Base-by-base conservation (phyloP, 2,329 filamentous ascomycete genomes). In the Aspergillus pseudoviridinutans region DNA sequence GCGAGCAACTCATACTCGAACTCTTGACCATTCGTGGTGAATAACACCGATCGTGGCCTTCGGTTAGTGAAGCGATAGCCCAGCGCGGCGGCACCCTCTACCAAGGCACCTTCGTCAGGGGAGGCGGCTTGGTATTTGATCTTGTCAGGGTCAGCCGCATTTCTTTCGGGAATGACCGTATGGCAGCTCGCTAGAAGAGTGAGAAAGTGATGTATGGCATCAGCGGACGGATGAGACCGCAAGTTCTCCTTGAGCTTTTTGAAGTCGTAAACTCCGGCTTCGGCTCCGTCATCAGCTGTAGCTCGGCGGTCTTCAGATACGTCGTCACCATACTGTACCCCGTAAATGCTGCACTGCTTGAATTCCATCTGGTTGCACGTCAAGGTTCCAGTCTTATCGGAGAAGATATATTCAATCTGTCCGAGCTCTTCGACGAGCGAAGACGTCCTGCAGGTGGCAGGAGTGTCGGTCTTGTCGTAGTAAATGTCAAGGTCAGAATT, bases 321-420 rank as follows among this genome's bases (percentile, higher is more conserved):
- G 47, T 93, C 91, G 54, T 94, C 92, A 12, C 91, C 89, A 70
- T 99, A 99, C 76, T 96, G 93, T 54, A 97, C 87, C 27, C 94
- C 94, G 27, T 86, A 91, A 69, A 99, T 97, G 0, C 90, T 89
- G 68, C 90, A 95, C 74, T 97, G 92, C 71, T 92, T 92, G 75
- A 97, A 99, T 74, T 97, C 93, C 94, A 99, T 97, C 82, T 91
- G 87, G 71, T 97, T 97, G 77, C 92, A 96, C n/a, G 93, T 97
- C 68, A 97, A 79, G 3, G 93, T 97, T 47, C 93, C 93, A 1
- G 93, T 97, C 80, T 97, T 97, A 80, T 97, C 93, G 0, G 92
- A 97, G 74, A 99, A 99, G 62, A 99, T 94, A 69, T 95, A 99
- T 70, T 97, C 94, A 49, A 99, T 95, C 83, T 97, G 96, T 55